Base-by-base conservation (phyloP, 768 basidiomycete genomes). In the Podaxis sp. region DNA sequence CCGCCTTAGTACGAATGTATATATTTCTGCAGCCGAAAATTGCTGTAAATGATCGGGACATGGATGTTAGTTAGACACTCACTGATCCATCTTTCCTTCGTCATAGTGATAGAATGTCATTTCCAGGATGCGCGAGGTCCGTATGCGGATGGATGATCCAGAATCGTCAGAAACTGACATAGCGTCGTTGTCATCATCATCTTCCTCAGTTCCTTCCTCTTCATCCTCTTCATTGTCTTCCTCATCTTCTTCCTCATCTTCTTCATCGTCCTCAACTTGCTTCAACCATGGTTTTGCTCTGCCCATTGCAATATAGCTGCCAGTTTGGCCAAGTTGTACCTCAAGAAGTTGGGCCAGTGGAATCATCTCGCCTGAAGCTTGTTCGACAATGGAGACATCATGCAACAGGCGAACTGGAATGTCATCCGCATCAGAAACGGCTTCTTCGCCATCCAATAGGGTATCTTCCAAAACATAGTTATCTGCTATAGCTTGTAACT, bases 351-450 rank as follows among this genome's bases (percentile, higher is more conserved):
- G 65, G 0, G 70, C 76, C 15, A 84, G 68, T 1, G 77, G 74
- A 8, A 88, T 69, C 3, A 84, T 67, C 15, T 76, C 69, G 6
- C 68, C 60, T 0, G 78, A 78, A 1, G 68, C 62, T 12, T 65
- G 33, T 13, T 84, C 72, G 58, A 87, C 89, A 36, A 90, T 73
- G 0, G 75, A 69, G 66, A 89, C 90, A 62, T 86, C 74, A 0
- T 76, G 72, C 8, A 91, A 75, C 0, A 80, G 65, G 6, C 89
- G 83, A 49, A 91, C 76, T 13, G 89, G 89, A 36, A 88, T 65
- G 7, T 77, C 76, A 6, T 70, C 67, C 17, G 78, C 62, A 2
- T 64, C 63, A 28, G 66, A 60, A 0, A 72, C 73, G 72, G 86
- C 85, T 33, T 80, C 81, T 28, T 74, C 73, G 28, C 86, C 68